Conservation (phyloP, 2,329 filamentous ascomycete genomes). For the Fusarium goolgardi region DNA sequence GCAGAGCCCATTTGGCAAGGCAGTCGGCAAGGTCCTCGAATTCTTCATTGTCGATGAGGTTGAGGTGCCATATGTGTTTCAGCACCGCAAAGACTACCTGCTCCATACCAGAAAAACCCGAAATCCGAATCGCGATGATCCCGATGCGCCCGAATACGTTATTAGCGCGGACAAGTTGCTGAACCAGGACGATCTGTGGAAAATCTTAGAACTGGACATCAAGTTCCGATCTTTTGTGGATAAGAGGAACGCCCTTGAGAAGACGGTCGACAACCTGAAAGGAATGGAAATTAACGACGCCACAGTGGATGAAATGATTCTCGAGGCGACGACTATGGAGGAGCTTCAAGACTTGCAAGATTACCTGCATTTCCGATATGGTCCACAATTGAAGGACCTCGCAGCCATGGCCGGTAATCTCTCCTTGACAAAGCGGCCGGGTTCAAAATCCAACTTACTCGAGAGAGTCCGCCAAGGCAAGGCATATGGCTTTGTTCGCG, state of each 20-base stretch:
- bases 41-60: slow-evolving; percentile 95
- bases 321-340: slow-evolving; percentile 85
- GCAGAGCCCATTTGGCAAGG: slow-evolving; percentile 84
- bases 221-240: slow-evolving; percentile 95
- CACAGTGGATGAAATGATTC: slow-evolving; percentile 85
- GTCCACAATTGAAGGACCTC: slow-evolving; percentile 83
- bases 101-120: slow-evolving; percentile 84
- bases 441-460: slow-evolving; percentile 82
- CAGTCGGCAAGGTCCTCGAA: slow-evolving; percentile 90
- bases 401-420: slow-evolving; percentile 70
- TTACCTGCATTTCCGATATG: slow-evolving; percentile 95
- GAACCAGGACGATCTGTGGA: slow-evolving; percentile 93
- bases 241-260: slow-evolving; percentile 87
- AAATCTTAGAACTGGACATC: slow-evolving; percentile 92
- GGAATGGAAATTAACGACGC: slow-evolving; percentile 73
- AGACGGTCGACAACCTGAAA: slow-evolving; percentile 79
- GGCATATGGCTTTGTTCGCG: slow-evolving; percentile 84
- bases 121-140: slow-evolving; percentile 71
- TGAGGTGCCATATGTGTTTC: slow-evolving; percentile 97
- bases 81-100: slow-evolving; percentile 97
- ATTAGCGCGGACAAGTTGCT: slow-evolving; percentile 88
- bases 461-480: slow-evolving; percentile 86
- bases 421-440: slow-evolving; percentile 80
- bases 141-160: slow-evolving; percentile 77
- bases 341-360: slow-evolving; percentile 97